Evolutionary conservation across 2,329 filamentous ascomycete genomes (phyloP).

Genomic region (Parastagonospora nodorum): DNA sequence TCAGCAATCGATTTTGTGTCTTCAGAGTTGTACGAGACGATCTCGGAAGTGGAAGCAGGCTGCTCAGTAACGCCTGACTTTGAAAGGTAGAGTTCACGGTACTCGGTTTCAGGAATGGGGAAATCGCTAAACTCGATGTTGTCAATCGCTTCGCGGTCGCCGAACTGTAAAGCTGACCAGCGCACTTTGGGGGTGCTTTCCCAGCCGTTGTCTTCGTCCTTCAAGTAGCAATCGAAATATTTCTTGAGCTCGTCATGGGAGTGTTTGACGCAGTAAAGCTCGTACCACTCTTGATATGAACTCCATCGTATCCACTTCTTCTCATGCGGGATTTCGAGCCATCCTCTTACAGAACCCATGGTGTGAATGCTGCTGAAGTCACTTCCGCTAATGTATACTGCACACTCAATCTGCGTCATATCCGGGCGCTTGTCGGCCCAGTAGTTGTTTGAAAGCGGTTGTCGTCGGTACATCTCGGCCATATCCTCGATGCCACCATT

Average conservation of each 20-base stretch:
- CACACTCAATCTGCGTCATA: slow-evolving; percentile 24
- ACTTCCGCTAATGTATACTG: slow-evolving; percentile 22
- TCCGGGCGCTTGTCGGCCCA: slow-evolving; percentile 29
- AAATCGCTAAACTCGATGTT: slow-evolving; percentile 20
- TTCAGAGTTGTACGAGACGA: slow-evolving; percentile 21
- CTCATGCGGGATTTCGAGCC: slow-evolving; percentile 16
- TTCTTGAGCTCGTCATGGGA: slow-evolving; percentile 17
- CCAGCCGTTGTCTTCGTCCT: slow-evolving; percentile 52
- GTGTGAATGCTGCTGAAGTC: slow-evolving; percentile 24
- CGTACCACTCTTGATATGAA: slow-evolving; percentile 27
- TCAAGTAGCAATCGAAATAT: slow-evolving; percentile 57
- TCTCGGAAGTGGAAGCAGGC: not conserved
- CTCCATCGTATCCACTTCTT: slow-evolving; percentile 30
- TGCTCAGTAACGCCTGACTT: slow-evolving; percentile 6
- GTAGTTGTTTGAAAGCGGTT: slow-evolving; percentile 30
- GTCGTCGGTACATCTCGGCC: slow-evolving; percentile 49
- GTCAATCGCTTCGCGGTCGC: slow-evolving; percentile 21
- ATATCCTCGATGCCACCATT: slow-evolving; percentile 49
- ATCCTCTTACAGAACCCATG: slow-evolving; percentile 23
- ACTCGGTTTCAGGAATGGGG: slow-evolving; percentile 20
- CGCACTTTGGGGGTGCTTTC: slow-evolving; percentile 53
- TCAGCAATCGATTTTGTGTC: slow-evolving; percentile 16
- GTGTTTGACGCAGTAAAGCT: slow-evolving; percentile 17
- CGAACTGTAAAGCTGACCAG: slow-evolving; percentile 44
- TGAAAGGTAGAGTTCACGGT: slow-evolving; percentile 14